Evolutionary conservation across 2,329 filamentous ascomycete species (phyloP).

Genomic region (Ceratocystis variospora): DNA sequence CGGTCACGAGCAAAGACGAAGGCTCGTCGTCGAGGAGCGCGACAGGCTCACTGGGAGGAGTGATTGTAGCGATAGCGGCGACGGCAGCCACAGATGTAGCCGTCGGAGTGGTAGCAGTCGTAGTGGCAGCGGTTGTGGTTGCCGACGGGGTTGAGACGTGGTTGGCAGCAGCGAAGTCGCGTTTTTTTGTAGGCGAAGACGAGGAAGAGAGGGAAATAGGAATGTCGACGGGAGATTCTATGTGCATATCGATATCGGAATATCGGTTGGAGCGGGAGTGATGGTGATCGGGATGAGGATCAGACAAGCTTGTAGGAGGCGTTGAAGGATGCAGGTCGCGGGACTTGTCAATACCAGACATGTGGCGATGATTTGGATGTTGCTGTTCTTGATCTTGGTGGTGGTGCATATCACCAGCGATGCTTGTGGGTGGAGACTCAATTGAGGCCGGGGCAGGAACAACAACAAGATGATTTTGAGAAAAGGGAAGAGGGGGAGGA

Average conservation of each 20-base stretch:
- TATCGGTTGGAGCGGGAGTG: background rate
- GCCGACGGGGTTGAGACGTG: background rate
- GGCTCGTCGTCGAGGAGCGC: constrained; percentile 13
- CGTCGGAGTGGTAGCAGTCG: background rate
- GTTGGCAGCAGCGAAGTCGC: background rate
- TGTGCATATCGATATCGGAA: background rate
- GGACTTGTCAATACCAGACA: background rate
- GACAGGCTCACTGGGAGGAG: constrained; percentile 15
- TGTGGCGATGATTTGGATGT: background rate
- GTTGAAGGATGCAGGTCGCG: constrained; percentile 4
- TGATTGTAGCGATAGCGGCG: constrained; percentile 8
- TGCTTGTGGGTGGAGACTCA: constrained; percentile 17
- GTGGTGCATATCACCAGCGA: constrained; percentile 8
- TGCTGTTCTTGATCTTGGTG: background rate
- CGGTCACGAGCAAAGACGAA: constrained; percentile 30
- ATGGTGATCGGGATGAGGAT: background rate
- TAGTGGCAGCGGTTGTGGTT: background rate
- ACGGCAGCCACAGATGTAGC: background rate
- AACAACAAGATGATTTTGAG: background rate
- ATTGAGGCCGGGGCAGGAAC: constrained; percentile 4
- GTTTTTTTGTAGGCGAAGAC: background rate
- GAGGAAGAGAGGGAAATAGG: background rate
- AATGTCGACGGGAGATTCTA: background rate
- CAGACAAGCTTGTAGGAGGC: background rate
- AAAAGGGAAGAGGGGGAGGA: background rate